phyloP scores from a whole-genome alignment of 2,329 filamentous ascomycete genomes.

The Fusarium nisikadoi region DNA sequence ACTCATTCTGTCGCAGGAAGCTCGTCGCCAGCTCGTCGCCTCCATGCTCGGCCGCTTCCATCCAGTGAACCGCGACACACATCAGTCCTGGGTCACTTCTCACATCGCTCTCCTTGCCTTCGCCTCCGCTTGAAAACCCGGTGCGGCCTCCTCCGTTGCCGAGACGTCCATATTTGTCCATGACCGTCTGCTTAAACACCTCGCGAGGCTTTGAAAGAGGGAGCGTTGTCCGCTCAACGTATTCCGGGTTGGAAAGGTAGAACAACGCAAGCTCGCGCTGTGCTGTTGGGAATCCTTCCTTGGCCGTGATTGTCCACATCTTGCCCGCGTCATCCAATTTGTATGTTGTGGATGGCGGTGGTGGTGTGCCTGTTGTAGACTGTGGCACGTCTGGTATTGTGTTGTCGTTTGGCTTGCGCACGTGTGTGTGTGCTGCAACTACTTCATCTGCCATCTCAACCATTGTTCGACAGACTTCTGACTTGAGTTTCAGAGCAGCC shows the following conservation, averaged over 20 bases:
- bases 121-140: slow-evolving; percentile 37
- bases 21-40: slow-evolving; percentile 86
- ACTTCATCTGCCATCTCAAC: slow-evolving; percentile 70
- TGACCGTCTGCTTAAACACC: slow-evolving; percentile 89
- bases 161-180: slow-evolving; percentile 71
- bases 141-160: slow-evolving; percentile 39
- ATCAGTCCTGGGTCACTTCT: slow-evolving; percentile 86
- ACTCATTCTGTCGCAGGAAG: slow-evolving; percentile 77
- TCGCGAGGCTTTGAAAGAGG: slow-evolving; percentile 87
- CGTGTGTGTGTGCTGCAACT: slow-evolving; percentile 71
- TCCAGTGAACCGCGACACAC: slow-evolving; percentile 97
- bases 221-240: slow-evolving; percentile 81
- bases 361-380: slow-evolving; percentile 55
- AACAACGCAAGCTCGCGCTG: slow-evolving; percentile 94
- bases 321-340: slow-evolving; percentile 82
- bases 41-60: slow-evolving; percentile 88
- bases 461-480: slow-evolving; percentile 85
- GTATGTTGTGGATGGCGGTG: slow-evolving; percentile 68
- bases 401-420: slow-evolving; percentile 59
- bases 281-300: slow-evolving; percentile 83
- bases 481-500: slow-evolving; percentile 87
- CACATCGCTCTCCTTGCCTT: slow-evolving; percentile 57
- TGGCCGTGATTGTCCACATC: slow-evolving; percentile 93
- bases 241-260: slow-evolving; percentile 90
- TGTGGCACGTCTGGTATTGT: slow-evolving; percentile 46